phyloP scores from a whole-genome alignment of 768 basidiomycete genomes.

The Tylopilus sp. region DNA sequence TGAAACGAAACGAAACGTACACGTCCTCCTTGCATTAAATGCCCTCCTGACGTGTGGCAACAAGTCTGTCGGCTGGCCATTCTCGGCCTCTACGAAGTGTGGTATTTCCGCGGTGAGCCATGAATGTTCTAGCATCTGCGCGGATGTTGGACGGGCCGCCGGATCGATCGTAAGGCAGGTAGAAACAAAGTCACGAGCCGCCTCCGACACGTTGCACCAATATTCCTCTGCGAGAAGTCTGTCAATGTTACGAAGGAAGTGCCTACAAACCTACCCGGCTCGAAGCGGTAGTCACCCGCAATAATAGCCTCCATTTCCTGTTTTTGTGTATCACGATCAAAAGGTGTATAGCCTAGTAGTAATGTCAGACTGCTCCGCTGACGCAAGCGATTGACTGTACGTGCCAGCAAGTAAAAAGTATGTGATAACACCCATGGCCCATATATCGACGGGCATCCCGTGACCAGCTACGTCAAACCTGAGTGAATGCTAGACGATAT shows the following conservation, averaged over 20 bases:
- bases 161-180: conserved; percentile 87
- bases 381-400: background rate
- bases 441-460: conserved; percentile 90
- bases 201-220: conserved; percentile 79
- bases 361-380: background rate
- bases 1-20: conserved; percentile 43
- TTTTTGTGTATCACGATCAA: conserved; percentile 85
- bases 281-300: conserved; percentile 88
- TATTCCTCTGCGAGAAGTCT: conserved; percentile 56
- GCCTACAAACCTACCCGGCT: conserved; percentile 44
- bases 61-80: conserved; percentile 69
- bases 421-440: conserved; percentile 98
- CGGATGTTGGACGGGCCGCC: conserved; percentile 71
- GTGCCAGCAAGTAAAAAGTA: conserved; percentile 85
- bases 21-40: conserved; percentile 85
- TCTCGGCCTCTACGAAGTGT: conserved; percentile 59
- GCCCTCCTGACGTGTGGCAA: conserved; percentile 86
- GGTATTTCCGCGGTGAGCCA: conserved; percentile 62
- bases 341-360: conserved; percentile 82
- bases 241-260: background rate
- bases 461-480: conserved; percentile 63
- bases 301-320: conserved; percentile 97
- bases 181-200: conserved; percentile 80
- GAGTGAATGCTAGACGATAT: background rate
- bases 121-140: conserved; percentile 65